Percentiles rank a stretch among this genome's conserved stretches.
Conservation (phyloP, 208 protist species). For the Endotrypanum monterogeii region DNA sequence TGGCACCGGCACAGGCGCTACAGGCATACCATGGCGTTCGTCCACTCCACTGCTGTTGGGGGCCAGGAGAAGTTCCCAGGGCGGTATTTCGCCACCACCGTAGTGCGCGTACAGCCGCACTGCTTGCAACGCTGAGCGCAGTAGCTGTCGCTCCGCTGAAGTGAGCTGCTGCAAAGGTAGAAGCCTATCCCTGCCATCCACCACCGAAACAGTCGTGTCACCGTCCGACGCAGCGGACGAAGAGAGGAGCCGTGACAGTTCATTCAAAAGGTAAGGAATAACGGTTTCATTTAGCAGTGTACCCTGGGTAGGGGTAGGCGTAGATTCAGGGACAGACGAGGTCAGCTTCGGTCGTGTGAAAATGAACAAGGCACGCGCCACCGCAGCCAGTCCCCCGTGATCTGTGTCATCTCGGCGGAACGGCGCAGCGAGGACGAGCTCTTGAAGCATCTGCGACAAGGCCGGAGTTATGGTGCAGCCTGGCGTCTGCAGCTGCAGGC, state of each 20-base stretch:
- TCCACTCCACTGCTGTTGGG: background rate
- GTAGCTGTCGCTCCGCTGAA: constrained; percentile 34
- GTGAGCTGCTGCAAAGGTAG: constrained; percentile 19
- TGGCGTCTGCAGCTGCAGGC: constrained; percentile 25
- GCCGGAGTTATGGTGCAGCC: constrained; percentile 11
- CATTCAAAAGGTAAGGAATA: constrained; percentile 17
- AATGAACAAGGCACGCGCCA: constrained; percentile 36
- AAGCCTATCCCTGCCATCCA: background rate
- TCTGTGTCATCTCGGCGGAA: constrained; percentile 3
- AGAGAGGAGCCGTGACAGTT: constrained; percentile 17
- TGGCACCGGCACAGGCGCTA: constrained; percentile 3
- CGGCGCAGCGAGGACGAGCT: constrained; percentile 12
- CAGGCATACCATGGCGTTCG: background rate
- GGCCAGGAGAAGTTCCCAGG: background rate
- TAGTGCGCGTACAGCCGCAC: background rate
- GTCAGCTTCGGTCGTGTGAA: constrained; percentile 16
- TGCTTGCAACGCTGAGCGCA: constrained; percentile 30
- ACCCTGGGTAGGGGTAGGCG: background rate
- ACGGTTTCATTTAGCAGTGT: background rate
- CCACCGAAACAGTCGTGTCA: background rate
- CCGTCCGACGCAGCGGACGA: constrained; percentile 3
- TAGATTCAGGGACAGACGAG: background rate
- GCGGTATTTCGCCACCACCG: background rate
- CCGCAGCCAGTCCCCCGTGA: constrained; percentile 22
- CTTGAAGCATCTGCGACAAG: constrained; percentile 4